Evolutionary conservation across 768 basidiomycete genomes (phyloP).

Genomic region (Collybiopsis confluens): DNA sequence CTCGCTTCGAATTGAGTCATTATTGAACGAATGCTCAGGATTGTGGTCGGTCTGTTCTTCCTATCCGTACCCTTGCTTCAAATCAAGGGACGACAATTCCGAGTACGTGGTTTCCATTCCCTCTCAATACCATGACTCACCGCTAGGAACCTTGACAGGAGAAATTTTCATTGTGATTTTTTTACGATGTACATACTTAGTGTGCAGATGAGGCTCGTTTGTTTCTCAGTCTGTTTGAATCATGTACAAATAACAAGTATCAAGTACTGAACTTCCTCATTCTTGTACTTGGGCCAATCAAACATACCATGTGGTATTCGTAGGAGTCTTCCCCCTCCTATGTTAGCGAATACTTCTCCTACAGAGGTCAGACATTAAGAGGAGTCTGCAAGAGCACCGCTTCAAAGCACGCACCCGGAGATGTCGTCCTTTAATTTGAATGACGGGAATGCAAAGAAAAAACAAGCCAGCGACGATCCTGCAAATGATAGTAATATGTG

Average conservation of each 20-base stretch:
- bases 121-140: not conserved
- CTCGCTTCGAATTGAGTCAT: not conserved
- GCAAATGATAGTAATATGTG: not conserved
- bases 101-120: constrained; percentile 29
- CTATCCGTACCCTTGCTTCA: constrained; percentile 50
- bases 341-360: too few relatives aligned
- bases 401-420: too few relatives aligned
- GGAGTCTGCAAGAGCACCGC: too few relatives aligned
- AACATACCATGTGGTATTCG: too few relatives aligned
- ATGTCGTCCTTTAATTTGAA: constrained; percentile 26
- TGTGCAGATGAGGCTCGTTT: too few relatives aligned
- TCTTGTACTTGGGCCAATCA: too few relatives aligned
- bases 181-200: not conserved
- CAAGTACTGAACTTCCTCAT: too few relatives aligned
- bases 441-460: constrained; percentile 28
- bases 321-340: too few relatives aligned
- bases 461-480: constrained; percentile 31
- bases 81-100: constrained; percentile 38
- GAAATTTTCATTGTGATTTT: constrained; percentile 6
- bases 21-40: constrained; percentile 20
- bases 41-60: constrained; percentile 47
- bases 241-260: too few relatives aligned
- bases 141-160: not conserved
- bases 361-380: too few relatives aligned
- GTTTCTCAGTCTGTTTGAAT: too few relatives aligned